Conservation (phyloP, 1,284 basidiomycete genomes). For the Phylloboletellus chloephorus region DNA sequence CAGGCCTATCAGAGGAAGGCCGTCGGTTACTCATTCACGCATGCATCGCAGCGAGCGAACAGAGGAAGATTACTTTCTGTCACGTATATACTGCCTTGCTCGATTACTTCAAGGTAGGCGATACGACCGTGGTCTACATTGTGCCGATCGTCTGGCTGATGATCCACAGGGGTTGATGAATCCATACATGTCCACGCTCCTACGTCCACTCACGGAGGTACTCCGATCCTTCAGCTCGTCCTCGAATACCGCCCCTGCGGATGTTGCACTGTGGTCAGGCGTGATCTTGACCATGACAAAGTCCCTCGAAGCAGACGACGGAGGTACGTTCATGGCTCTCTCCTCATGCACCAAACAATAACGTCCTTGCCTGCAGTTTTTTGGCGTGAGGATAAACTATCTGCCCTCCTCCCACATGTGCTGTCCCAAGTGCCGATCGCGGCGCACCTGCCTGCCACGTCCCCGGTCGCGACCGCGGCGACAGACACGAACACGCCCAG, state of each 20-base stretch:
- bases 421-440: slow-evolving; percentile 23
- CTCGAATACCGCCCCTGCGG: slow-evolving; percentile 14
- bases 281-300: slow-evolving; percentile 63
- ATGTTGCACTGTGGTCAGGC: slow-evolving; percentile 57
- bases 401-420: slow-evolving; percentile 33
- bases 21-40: background rate
- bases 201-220: slow-evolving; percentile 65
- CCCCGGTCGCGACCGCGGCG: background rate
- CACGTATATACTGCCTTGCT: slow-evolving; percentile 68
- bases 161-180: slow-evolving; percentile 69
- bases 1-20: background rate
- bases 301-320: slow-evolving; percentile 77
- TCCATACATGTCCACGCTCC: slow-evolving; percentile 80
- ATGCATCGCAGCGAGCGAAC: slow-evolving; percentile 29
- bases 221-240: slow-evolving; percentile 46
- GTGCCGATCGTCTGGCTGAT: slow-evolving; percentile 9
- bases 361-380: slow-evolving; percentile 48
- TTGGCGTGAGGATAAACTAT: slow-evolving; percentile 82
- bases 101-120: slow-evolving; percentile 76
- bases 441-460: slow-evolving; percentile 6
- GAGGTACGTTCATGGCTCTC: slow-evolving; percentile 44
- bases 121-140: background rate
- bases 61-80: slow-evolving; percentile 65
- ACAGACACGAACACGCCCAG: slow-evolving; percentile 6
- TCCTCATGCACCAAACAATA: background rate